Base-by-base conservation (phyloP, 352 stramenopile species). In the Pythium volutum region DNA sequence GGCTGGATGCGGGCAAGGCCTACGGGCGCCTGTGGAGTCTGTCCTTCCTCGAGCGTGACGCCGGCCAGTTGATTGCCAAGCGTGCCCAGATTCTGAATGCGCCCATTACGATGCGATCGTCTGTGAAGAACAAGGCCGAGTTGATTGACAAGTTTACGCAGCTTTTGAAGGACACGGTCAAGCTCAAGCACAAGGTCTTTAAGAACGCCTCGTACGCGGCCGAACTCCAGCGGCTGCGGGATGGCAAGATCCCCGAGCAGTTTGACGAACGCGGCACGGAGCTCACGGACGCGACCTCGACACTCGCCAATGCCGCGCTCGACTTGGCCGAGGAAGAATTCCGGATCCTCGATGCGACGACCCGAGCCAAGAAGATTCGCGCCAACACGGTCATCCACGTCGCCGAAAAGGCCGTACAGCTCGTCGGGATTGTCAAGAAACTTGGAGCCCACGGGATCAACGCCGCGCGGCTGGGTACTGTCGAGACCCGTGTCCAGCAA, bases 181-280 rank as follows among this genome's bases (percentile, higher is more conserved):
- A 94, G 59, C 73, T 94, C 27, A 91, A 92, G 61, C 87, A 94
- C 74, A 95, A 95, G 67, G 76, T 95, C 48, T 95, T 94, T 68
- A 92, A 92, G 66, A 92, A 81, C 57, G 66, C 67, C 5, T 75
- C 77, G 7, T 95, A 87, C 50, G 48, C 66, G 1, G 55, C 69
- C 0, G 84, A 95, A 63, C 55, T 91, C 16, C 68, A 71, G 25
- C 69, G 78, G 27, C 58, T 95, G 52, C 67, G 74, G 10, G 74
- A 84, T 18, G 68, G 77, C 18, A 64, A 66, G 2, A 83, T 95
- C 36, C 84, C 87, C 3, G 82, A 95, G 46, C 74, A 76, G n/a
- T 87, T 93, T 51, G 84, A 93, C 31, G 78, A 79, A n/a, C 76
- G 78, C 23, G 73, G 81, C 5, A 56, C 48, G 3, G 81, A 86